Conservation (phyloP, 345 rosid species). For the Erucastrum elatum region DNA sequence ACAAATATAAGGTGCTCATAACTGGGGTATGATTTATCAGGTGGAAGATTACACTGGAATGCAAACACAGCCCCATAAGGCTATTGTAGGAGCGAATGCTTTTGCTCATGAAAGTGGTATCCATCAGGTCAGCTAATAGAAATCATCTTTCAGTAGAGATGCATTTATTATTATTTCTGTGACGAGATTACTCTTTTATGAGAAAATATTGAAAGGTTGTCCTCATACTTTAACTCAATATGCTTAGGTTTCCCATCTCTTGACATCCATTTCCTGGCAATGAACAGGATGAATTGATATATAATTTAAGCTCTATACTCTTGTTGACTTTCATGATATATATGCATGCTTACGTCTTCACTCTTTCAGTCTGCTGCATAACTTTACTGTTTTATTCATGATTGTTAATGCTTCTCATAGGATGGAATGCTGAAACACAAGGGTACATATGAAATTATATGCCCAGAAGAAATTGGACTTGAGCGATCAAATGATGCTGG, state of each 20-base stretch:
- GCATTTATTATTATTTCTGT: background rate
- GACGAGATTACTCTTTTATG: background rate
- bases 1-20: background rate
- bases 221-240: background rate
- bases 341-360: background rate
- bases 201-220: background rate
- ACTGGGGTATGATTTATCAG: slow-evolving; percentile 33
- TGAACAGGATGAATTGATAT: background rate
- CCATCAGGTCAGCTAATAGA: slow-evolving; percentile 66
- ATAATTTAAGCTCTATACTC: background rate
- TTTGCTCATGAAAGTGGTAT: slow-evolving; percentile 97
- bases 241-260: slow-evolving; percentile 2
- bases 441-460: slow-evolving; percentile 86
- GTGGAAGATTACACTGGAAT: slow-evolving; percentile 89
- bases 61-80: slow-evolving; percentile 90
- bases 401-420: slow-evolving; percentile 42
- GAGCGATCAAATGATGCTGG: slow-evolving; percentile 83
- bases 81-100: slow-evolving; percentile 95
- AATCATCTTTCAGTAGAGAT: background rate
- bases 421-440: slow-evolving; percentile 96
- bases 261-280: background rate
- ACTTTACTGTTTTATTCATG: background rate
- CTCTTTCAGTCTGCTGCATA: slow-evolving; percentile 14
- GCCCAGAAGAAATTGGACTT: slow-evolving; percentile 88
- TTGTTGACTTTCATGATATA: background rate